Percentiles rank a stretch among this genome's conserved stretches.
Conservation (phyloP, 305 asterid genomes). For the Caryopteris hybrid region DNA sequence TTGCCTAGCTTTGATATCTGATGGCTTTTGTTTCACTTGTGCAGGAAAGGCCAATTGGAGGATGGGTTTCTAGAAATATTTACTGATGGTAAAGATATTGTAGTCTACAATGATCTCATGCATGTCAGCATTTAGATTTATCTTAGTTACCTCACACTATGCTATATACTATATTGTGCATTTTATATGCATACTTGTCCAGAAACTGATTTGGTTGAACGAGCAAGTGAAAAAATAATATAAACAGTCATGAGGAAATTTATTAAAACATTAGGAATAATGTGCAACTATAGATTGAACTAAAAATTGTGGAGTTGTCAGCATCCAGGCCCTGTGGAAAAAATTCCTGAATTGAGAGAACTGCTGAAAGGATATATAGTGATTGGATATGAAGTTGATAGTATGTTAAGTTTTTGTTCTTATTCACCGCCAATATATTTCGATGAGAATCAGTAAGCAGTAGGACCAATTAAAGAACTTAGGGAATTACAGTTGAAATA, state of each 20-base stretch:
- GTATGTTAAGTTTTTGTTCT: neutral
- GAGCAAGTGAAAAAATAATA: neutral
- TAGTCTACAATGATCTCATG: neutral
- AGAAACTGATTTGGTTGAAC: neutral
- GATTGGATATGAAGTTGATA: neutral
- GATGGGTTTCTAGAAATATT: slow-evolving; percentile 46
- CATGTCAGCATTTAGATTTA: neutral
- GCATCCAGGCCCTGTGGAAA: slow-evolving; percentile 1
- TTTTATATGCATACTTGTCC: neutral
- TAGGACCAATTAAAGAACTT: neutral
- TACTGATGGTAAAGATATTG: slow-evolving; percentile 49
- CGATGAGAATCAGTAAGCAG: neutral
- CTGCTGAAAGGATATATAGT: neutral
- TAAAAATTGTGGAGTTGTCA: neutral
- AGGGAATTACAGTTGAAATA: neutral
- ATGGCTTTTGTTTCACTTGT: slow-evolving; percentile 25
- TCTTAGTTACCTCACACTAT: neutral
- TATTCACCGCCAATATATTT: neutral
- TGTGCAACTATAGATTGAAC: neutral
- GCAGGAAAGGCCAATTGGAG: slow-evolving; percentile 44
- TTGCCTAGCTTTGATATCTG: slow-evolving; percentile 13
- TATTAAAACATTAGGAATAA: neutral
- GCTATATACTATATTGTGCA: neutral
- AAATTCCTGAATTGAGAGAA: neutral
- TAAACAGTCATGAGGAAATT: neutral